Evolutionary conservation across 257 asterid species (phyloP).

Genomic region (Solanum lignicaule): DNA sequence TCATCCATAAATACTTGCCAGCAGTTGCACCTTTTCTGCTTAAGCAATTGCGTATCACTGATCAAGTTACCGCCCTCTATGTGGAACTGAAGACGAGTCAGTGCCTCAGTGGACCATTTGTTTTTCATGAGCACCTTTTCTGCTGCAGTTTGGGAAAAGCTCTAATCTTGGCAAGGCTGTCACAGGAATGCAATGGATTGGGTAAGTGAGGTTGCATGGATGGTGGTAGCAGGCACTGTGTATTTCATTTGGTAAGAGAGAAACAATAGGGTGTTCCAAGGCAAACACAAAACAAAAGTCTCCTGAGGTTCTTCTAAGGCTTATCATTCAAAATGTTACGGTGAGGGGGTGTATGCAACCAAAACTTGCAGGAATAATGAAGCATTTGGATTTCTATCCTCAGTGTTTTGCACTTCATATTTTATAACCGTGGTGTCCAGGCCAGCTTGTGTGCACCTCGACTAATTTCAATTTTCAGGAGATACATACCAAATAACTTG

Average conservation of each 20-base stretch:
- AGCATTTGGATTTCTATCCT: background rate
- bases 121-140: background rate
- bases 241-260: background rate
- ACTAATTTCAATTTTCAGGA: background rate
- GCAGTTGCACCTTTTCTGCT: background rate
- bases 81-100: background rate
- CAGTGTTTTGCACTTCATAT: background rate
- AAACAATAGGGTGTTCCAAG: background rate
- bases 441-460: background rate
- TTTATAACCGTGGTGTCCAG: no score
- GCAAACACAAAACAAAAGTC: background rate
- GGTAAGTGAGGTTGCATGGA: background rate
- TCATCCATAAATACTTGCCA: background rate
- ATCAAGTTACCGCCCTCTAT: background rate
- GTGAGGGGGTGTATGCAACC: background rate
- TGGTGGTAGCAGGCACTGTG: background rate
- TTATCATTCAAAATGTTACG: background rate
- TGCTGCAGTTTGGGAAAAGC: background rate
- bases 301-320: background rate
- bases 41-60: background rate
- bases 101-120: background rate
- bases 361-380: background rate
- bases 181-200: background rate
- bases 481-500: background rate
- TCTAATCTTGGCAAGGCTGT: background rate